phyloP scores from a whole-genome alignment of 148 eudicot genomes.

The Rhododendron henanense region DNA sequence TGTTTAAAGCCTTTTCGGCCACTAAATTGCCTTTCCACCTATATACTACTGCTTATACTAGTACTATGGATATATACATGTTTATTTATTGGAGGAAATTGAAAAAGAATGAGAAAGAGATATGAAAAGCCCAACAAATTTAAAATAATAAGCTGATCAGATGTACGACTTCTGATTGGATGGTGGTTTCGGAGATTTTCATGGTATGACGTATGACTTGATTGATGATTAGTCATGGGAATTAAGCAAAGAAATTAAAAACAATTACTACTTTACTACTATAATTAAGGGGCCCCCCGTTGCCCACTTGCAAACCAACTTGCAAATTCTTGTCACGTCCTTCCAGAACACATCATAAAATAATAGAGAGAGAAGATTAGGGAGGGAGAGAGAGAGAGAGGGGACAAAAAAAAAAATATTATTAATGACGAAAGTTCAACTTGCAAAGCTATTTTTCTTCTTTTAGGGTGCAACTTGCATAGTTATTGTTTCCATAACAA shows the following conservation, averaged over 20 bases:
- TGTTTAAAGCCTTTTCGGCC: neutral
- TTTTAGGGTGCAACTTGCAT: neutral
- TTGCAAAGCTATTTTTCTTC: neutral
- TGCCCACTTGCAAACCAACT: conserved; percentile 41
- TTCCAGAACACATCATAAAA: conserved; percentile 7
- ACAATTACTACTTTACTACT: neutral
- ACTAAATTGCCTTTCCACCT: no score
- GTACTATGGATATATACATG: neutral
- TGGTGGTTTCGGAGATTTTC: neutral
- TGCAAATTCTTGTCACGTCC: conserved; percentile 16
- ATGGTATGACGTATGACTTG: neutral
- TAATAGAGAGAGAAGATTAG: neutral
- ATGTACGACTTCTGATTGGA: neutral
- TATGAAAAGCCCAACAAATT: neutral
- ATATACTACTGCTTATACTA: no score
- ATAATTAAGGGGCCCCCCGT: neutral
- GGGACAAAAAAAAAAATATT: no score
- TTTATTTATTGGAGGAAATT: neutral
- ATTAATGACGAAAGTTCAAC: neutral
- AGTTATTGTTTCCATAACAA: neutral
- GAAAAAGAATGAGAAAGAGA: neutral
- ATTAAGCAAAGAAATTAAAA: neutral
- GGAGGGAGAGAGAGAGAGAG: neutral
- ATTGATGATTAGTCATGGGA: neutral
- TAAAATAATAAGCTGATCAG: neutral